A percentile compares a stretch with the other conserved stretches of the same genome.
Conservation (phyloP, 1,139 yeast species). For the Kurtzmaniella quercitrusa region DNA sequence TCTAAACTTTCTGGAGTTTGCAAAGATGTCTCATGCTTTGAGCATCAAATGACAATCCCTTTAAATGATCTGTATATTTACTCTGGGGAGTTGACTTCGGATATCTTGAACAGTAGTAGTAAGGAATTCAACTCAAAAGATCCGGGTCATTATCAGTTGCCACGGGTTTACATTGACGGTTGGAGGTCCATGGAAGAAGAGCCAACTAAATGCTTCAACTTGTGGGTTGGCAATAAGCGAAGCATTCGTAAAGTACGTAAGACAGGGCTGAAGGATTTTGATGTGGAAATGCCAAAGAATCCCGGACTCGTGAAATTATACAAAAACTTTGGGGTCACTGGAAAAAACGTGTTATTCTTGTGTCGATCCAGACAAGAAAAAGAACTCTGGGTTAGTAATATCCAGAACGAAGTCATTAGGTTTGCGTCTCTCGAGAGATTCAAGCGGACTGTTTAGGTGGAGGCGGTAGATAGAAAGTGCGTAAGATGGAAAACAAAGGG, state of each 20-base stretch:
- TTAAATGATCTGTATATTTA: constrained; percentile 68
- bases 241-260: constrained; percentile 18
- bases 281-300: constrained; percentile 19
- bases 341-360: constrained; percentile 67
- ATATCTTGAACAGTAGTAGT: constrained; percentile 45
- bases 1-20: constrained; percentile 44
- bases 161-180: constrained; percentile 76
- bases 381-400: constrained; percentile 73
- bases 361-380: constrained; percentile 80
- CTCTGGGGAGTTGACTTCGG: constrained; percentile 64
- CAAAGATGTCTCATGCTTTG: constrained; percentile 39
- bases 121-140: constrained; percentile 39
- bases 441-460: not conserved
- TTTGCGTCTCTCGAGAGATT: constrained; percentile 15
- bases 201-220: constrained; percentile 64
- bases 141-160: constrained; percentile 58
- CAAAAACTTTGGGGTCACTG: constrained; percentile 61
- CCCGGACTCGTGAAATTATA: constrained; percentile 42
- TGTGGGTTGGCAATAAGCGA: constrained; percentile 76
- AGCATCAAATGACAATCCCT: constrained; percentile 55
- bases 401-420: constrained; percentile 64
- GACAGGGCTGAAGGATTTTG: not conserved
- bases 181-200: constrained; percentile 83
- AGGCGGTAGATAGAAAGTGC: not conserved
- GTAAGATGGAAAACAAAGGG: no score